phyloP scores from a whole-genome alignment of 805 yeast species.

The Candida loeiensis region DNA sequence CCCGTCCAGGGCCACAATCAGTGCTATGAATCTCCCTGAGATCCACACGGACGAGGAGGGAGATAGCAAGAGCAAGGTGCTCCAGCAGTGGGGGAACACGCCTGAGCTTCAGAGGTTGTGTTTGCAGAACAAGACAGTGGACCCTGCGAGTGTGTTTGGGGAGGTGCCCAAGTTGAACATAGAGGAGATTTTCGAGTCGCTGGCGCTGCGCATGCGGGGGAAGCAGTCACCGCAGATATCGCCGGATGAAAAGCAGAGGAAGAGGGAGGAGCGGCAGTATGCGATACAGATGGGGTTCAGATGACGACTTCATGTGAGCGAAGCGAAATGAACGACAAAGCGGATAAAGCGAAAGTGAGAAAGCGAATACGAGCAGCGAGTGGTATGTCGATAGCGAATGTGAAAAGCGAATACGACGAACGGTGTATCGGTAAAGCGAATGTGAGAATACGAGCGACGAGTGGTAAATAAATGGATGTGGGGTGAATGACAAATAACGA shows the following conservation, averaged over 20 bases:
- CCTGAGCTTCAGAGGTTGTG: conserved; percentile 31
- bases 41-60: conserved; percentile 41
- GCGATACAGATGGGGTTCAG: conserved; percentile 44
- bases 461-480: too few species aligned
- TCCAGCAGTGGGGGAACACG: conserved; percentile 39
- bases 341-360: not conserved
- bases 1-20: conserved; percentile 4
- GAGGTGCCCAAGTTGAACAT: conserved; percentile 65
- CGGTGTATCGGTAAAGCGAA: too few species aligned
- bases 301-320: too few species aligned
- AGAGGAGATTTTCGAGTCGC: conserved; percentile 61
- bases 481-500: too few species aligned
- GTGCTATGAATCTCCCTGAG: conserved; percentile 32
- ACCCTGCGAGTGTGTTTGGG: conserved; percentile 72
- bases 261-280: conserved; percentile 46
- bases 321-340: too few species aligned
- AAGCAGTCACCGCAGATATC: conserved; percentile 46
- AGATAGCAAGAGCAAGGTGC: conserved; percentile 18
- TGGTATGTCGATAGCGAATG: too few species aligned
- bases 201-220: conserved; percentile 49
- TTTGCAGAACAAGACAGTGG: conserved; percentile 36
- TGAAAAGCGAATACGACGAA: too few species aligned
- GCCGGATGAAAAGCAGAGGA: conserved; percentile 38
- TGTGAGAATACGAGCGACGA: too few species aligned
- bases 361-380: too few species aligned